phyloP scores from a whole-genome alignment of 2,329 filamentous ascomycete genomes.

The Rhynchosporium secalis region DNA sequence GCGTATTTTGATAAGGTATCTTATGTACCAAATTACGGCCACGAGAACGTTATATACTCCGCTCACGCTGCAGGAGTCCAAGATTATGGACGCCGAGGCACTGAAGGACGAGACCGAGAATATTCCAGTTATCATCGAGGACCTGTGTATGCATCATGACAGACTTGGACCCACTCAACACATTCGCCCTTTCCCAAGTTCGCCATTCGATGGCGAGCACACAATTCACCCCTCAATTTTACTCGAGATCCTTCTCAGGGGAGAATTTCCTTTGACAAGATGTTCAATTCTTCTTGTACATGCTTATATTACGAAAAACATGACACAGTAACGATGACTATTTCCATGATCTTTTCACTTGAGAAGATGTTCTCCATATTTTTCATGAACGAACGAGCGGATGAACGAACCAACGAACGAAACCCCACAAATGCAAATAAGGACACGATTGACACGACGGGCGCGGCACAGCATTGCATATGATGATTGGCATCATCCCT shows the following conservation, averaged over 20 bases:
- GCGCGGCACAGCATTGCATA: slow-evolving; percentile 12
- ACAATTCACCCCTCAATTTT: slow-evolving; percentile 1
- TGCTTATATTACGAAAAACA: slow-evolving; percentile 16
- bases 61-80: slow-evolving; percentile 6
- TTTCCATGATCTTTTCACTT: slow-evolving; percentile 9
- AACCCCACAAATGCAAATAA: slow-evolving; percentile 11
- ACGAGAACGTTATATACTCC: slow-evolving; percentile 21
- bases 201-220: neutral
- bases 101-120: slow-evolving; percentile 14
- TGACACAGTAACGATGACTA: slow-evolving; percentile 19
- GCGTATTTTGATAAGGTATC: slow-evolving; percentile 21
- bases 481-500: neutral
- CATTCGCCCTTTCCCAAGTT: neutral
- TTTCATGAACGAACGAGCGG: slow-evolving; percentile 9
- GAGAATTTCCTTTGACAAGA: slow-evolving; percentile 3
- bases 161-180: neutral
- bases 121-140: slow-evolving; percentile 12
- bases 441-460: slow-evolving; percentile 10
- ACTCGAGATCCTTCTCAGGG: slow-evolving; percentile 6
- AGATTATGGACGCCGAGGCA: slow-evolving; percentile 14
- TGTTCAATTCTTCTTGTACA: slow-evolving; percentile 14
- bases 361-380: neutral
- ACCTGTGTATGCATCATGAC: slow-evolving; percentile 8
- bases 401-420: slow-evolving; percentile 8
- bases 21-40: slow-evolving; percentile 21